These are phyloP conservation scores for Geotrichum phurueaensis DNA, from an alignment of 1,139 yeast species.

Conservation along the genomic window DNA sequence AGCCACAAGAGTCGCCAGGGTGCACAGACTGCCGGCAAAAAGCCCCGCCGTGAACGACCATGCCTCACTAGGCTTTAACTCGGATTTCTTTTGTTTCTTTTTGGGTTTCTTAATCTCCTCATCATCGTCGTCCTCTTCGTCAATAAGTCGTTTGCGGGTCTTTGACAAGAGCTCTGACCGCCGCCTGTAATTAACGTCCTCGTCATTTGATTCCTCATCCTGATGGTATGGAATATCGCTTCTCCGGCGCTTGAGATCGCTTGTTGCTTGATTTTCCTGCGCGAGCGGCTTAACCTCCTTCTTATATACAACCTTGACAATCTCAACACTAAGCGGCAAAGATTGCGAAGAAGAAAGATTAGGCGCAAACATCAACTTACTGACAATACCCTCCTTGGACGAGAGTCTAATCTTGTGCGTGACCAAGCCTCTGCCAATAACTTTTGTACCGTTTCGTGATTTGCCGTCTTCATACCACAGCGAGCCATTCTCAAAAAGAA, in stretches of 20 bases:
- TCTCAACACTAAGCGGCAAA: background rate
- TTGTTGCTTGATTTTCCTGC: background rate
- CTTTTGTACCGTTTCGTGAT: conserved; percentile 22
- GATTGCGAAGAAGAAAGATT: background rate
- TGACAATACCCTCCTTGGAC: background rate
- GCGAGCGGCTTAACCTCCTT: background rate
- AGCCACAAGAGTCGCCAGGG: conserved; percentile 4
- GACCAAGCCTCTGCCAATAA: background rate
- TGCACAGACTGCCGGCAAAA: conserved; percentile 6
- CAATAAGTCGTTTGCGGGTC: background rate
- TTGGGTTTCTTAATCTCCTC: background rate
- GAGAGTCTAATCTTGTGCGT: background rate
- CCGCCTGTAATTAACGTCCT: background rate
- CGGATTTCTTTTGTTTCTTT: conserved; percentile 3
- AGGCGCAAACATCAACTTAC: conserved; percentile 1
- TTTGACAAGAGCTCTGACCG: background rate
- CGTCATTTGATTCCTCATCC: background rate
- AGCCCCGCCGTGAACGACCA: conserved; percentile 7
- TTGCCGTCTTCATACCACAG: conserved; percentile 20
- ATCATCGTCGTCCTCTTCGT: background rate
- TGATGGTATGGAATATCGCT: background rate
- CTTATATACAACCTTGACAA: background rate
- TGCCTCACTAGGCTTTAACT: background rate
- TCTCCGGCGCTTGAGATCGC: background rate
- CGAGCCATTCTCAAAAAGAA: conserved; percentile 13